phyloP scores from a whole-genome alignment of 1,284 basidiomycete species.

The Leccinum griseonigrum region DNA sequence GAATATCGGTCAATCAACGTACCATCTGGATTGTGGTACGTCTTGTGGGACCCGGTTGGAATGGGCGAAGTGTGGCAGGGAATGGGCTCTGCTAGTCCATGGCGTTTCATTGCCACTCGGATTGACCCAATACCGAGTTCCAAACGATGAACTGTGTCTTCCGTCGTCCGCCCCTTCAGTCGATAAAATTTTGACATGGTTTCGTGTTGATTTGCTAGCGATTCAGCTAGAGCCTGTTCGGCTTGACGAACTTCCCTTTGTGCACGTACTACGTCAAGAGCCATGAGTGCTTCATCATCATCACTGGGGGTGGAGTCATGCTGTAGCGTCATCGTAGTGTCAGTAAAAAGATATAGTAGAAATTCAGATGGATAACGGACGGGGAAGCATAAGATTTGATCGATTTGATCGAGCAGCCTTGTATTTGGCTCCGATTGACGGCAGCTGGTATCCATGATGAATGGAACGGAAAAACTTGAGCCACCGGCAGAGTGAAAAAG shows the following conservation, averaged over 20 bases:
- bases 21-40: not conserved
- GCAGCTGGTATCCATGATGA: not conserved
- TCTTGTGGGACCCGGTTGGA: not conserved
- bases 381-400: not conserved
- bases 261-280: not conserved
- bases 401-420: not conserved
- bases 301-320: not conserved
- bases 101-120: not conserved
- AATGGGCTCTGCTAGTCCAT: not conserved
- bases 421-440: not conserved
- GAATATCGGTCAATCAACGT: not conserved
- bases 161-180: not conserved
- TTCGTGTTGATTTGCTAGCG: not conserved
- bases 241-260: not conserved
- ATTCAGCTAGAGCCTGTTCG: not conserved
- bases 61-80: not conserved
- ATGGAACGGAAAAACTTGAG: not conserved
- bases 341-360: not conserved
- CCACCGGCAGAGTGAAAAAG: not conserved
- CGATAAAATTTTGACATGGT: not conserved
- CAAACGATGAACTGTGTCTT: not conserved
- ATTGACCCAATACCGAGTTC: not conserved
- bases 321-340: not conserved
- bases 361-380: not conserved
- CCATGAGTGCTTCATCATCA: not conserved